A percentile compares a stretch with the other conserved stretches of the same genome.
phyloP scores from a whole-genome alignment of 257 asterid species.

The Thymus quinquecostatus region DNA sequence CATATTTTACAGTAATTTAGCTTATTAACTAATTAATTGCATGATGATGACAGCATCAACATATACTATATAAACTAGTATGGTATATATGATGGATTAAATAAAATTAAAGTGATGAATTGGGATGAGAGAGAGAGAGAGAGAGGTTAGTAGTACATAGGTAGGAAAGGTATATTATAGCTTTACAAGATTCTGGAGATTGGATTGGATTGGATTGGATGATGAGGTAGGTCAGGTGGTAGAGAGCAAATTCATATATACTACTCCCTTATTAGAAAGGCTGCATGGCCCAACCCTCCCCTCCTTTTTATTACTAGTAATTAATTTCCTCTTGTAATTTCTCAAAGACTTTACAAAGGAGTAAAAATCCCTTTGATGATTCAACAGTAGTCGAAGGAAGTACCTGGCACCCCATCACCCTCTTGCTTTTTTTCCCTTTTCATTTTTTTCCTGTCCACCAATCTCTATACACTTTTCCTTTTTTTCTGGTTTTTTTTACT shows the following conservation, averaged over 20 bases:
- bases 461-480: slow-evolving; percentile 43
- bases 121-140: slow-evolving; percentile 23
- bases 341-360: slow-evolving; percentile 33
- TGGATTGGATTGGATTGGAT: slow-evolving; percentile 49
- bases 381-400: slow-evolving; percentile 29
- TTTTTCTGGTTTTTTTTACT: slow-evolving; percentile 28
- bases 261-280: slow-evolving; percentile 31
- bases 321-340: slow-evolving; percentile 15
- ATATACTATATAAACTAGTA: too few species aligned
- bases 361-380: slow-evolving; percentile 39
- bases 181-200: slow-evolving; percentile 51
- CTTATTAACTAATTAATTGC: too few species aligned
- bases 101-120: neutral
- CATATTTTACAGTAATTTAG: too few species aligned
- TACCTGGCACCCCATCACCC: slow-evolving; percentile 46
- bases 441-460: neutral
- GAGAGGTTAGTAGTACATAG: neutral
- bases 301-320: slow-evolving; percentile 38
- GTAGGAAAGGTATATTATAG: neutral
- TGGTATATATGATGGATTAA: too few species aligned
- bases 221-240: neutral
- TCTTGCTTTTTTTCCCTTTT: slow-evolving; percentile 20
- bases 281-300: slow-evolving; percentile 44
- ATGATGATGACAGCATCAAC: too few species aligned
- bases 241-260: neutral